A percentile compares a stretch with the other conserved stretches of the same genome.
Conservation (phyloP, 2,329 filamentous ascomycete species). For the Geosmithia flava region DNA sequence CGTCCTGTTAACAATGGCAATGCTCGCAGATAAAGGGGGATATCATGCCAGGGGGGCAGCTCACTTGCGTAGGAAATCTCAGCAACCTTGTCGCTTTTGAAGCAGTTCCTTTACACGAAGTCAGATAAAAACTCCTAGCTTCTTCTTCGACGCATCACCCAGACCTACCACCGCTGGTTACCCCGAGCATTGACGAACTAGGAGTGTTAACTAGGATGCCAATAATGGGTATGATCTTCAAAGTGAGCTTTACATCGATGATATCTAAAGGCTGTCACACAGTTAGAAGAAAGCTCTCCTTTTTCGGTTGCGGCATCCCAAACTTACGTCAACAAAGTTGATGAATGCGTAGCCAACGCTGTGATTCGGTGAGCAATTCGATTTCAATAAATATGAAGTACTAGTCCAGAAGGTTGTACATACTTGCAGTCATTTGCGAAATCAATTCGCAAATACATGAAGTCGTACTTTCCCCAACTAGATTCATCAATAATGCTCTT, state of each 20-base stretch:
- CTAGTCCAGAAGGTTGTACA: conserved; percentile 18
- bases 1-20: conserved; percentile 5
- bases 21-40: too few relatives aligned
- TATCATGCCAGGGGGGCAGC: conserved; percentile 15
- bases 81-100: conserved; percentile 72
- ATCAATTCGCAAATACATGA: conserved; percentile 88
- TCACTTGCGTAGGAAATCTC: conserved; percentile 92
- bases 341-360: conserved; percentile 97
- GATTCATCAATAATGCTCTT: conserved; percentile 71
- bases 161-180: conserved; percentile 54
- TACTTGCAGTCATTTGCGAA: conserved; percentile 77
- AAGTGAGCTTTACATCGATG: conserved; percentile 41
- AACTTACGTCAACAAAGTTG: conserved; percentile 72
- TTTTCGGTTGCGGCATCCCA: not conserved
- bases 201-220: conserved; percentile 2
- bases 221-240: not conserved
- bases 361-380: conserved; percentile 3
- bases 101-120: conserved; percentile 50
- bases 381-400: conserved; percentile 9
- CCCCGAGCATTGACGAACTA: conserved; percentile 61
- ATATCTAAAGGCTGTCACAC: conserved; percentile 54
- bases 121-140: not conserved
- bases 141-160: not conserved
- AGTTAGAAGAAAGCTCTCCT: conserved; percentile 19
- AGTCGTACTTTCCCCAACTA: conserved; percentile 77